Percentiles rank a stretch among this genome's conserved stretches.
Evolutionary conservation across 176 grass and related monocot genomes (phyloP).

Genomic region (Poa annua): DNA sequence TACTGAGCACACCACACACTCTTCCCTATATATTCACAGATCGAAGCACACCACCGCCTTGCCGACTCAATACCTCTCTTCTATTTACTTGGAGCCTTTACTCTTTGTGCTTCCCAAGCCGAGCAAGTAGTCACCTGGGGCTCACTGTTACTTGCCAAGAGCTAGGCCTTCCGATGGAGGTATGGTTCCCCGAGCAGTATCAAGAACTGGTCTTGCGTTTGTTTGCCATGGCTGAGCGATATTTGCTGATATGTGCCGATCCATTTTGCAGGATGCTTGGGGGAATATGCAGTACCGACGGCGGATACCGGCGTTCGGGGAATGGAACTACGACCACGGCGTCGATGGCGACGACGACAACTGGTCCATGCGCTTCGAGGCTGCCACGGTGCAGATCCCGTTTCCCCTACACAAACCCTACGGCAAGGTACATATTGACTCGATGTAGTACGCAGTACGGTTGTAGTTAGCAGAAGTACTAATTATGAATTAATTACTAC

Average conservation of each 20-base stretch:
- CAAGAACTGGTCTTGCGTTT: neutral
- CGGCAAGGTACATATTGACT: neutral
- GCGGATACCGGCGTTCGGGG: slow-evolving; percentile 32
- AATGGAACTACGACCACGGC: slow-evolving; percentile 8
- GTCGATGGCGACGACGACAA: neutral
- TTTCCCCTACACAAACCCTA: neutral
- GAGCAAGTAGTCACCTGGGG: neutral
- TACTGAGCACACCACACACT: neutral
- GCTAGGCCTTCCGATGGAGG: neutral
- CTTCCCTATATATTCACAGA: neutral
- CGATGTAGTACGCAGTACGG: too few species aligned
- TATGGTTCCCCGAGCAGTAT: neutral
- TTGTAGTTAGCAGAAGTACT: too few species aligned
- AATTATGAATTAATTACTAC: neutral
- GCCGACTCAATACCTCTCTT: neutral
- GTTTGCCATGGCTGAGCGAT: neutral
- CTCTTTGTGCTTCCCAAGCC: neutral
- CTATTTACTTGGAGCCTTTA: neutral
- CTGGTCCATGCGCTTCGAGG: slow-evolving; percentile 20
- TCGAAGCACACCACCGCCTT: neutral
- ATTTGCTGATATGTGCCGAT: neutral
- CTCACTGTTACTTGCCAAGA: neutral
- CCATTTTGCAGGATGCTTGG: neutral
- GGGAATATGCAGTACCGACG: neutral
- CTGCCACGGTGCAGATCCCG: neutral